Evolutionary conservation across 2,329 filamentous ascomycete species (phyloP), one percentile per base, ranked within the genome.

Genomic region (Neonectria hederae): DNA sequence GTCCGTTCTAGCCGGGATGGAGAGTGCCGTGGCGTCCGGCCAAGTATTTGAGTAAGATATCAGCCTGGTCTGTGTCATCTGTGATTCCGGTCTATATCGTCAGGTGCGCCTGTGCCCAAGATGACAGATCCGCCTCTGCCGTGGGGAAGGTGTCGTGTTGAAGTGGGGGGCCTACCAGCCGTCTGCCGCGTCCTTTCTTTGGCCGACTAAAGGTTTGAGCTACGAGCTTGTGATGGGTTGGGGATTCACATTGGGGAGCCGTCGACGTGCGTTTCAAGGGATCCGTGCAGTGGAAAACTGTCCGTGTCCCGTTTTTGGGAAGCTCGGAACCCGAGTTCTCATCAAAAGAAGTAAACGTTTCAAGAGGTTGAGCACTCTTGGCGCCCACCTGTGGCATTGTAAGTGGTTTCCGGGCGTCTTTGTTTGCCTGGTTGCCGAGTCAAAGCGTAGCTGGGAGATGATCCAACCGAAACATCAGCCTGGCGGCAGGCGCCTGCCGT

Each of bases 111-210:
- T 45, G 48, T 35, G 48, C 38, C 26, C 45, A 43, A 14, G 22
- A 32, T 22, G 35, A 19, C 35, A 3, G 35, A 53, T 45, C 57
- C 48, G 57, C 48, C 19, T 53, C 26, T 53, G 57, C 57, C 56
- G 48, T 46, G 48, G n/a, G 45, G 24, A 6, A 8, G 24, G 26
- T 19, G 28, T 11, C 26, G 24, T n/a, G 24, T 35, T 35, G 43
- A 52, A 51, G 26, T n/a, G n/a, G 28, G 56, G 40, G 43, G 30
- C 32, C 45, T 45, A 13, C 56, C 7, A 59, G 56, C 46, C 56
- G 35, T 8, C 24, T 59, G 55, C 26, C 19, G n/a, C 43, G 56
- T 59, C 40, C 48, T 35, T 32, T 42, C 48, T 35, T 32, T 42
- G 4, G 9, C 8, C 26, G 38, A 24, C 38, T 48, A 43, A 43